A percentile compares a stretch with the other conserved stretches of the same genome.
These are phyloP conservation scores for Andrographis paniculata DNA, from an alignment of 305 asterid genomes.

Conservation along the genomic window DNA sequence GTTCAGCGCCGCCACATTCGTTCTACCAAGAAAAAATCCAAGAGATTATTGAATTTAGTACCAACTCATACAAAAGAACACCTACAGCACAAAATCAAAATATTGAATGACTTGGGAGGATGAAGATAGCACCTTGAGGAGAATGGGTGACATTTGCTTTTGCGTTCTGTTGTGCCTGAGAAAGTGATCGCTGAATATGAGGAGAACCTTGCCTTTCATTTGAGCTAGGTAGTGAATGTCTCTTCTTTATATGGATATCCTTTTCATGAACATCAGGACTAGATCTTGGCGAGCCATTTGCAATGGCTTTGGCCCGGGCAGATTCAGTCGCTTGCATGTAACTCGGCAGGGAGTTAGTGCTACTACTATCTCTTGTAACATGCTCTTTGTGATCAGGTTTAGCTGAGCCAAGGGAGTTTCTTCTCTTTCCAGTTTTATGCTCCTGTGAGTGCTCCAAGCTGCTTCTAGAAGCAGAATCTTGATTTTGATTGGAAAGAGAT, in stretches of 20 bases:
- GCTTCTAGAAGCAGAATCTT: conserved; percentile 42
- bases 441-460: conserved; percentile 58
- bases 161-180: conserved; percentile 64
- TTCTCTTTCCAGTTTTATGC: conserved; percentile 52
- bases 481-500: conserved; percentile 31
- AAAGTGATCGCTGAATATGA: conserved; percentile 54
- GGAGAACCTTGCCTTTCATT: conserved; percentile 88
- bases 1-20: conserved; percentile 71
- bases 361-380: conserved; percentile 75
- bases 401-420: conserved; percentile 62
- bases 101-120: conserved; percentile 1
- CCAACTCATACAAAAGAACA: no score
- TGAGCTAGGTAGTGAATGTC: conserved; percentile 70
- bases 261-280: conserved; percentile 89
- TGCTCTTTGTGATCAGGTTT: conserved; percentile 65
- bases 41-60: neutral
- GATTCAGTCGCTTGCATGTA: conserved; percentile 99
- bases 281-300: conserved; percentile 75
- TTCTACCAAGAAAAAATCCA: conserved; percentile 38
- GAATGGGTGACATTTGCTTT: conserved; percentile 66
- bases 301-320: conserved; percentile 84
- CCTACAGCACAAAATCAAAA: conserved; percentile 8
- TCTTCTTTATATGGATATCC: conserved; percentile 56
- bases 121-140: conserved; percentile 68
- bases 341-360: conserved; percentile 73